phyloP scores from a whole-genome alignment of 1,284 basidiomycete species.

The Mycena sp. region DNA sequence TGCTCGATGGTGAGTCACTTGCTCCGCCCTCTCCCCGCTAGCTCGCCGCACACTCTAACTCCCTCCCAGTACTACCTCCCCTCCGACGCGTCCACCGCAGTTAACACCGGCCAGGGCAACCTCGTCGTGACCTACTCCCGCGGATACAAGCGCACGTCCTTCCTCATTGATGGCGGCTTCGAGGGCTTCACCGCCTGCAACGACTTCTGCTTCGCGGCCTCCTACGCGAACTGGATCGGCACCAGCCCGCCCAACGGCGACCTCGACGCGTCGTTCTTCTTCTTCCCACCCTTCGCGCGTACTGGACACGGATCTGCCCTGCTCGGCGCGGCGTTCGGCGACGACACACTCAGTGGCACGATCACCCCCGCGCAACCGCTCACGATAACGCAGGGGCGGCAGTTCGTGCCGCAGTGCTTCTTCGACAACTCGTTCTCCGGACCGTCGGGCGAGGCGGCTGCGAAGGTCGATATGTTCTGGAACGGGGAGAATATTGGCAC shows the following conservation, averaged over 20 bases:
- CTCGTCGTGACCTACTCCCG: slow-evolving; percentile 52
- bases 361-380: slow-evolving; percentile 35
- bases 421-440: slow-evolving; percentile 37
- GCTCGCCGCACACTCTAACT: not conserved
- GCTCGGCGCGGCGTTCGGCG: slow-evolving; percentile 40
- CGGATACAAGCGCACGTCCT: slow-evolving; percentile 43
- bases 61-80: slow-evolving; percentile 47
- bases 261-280: slow-evolving; percentile 42
- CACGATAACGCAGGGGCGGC: slow-evolving; percentile 30
- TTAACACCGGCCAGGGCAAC: slow-evolving; percentile 50
- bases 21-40: not conserved
- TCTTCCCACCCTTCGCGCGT: slow-evolving; percentile 39
- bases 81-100: slow-evolving; percentile 50
- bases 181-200: slow-evolving; percentile 39
- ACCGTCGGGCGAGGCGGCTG: slow-evolving; percentile 23
- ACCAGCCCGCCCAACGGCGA: slow-evolving; percentile 35
- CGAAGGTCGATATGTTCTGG: too few species aligned
- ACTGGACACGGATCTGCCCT: slow-evolving; percentile 39
- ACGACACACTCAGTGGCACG: slow-evolving; percentile 38
- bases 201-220: slow-evolving; percentile 39
- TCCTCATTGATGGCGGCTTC: slow-evolving; percentile 41
- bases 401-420: slow-evolving; percentile 42
- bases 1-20: slow-evolving; percentile 51
- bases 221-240: slow-evolving; percentile 41
- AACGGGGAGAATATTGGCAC: slow-evolving; percentile 30